A percentile compares a stretch with the other conserved stretches of the same genome.
Conservation (phyloP, 176 grass and related monocot species). For the Oryza brachyantha region DNA sequence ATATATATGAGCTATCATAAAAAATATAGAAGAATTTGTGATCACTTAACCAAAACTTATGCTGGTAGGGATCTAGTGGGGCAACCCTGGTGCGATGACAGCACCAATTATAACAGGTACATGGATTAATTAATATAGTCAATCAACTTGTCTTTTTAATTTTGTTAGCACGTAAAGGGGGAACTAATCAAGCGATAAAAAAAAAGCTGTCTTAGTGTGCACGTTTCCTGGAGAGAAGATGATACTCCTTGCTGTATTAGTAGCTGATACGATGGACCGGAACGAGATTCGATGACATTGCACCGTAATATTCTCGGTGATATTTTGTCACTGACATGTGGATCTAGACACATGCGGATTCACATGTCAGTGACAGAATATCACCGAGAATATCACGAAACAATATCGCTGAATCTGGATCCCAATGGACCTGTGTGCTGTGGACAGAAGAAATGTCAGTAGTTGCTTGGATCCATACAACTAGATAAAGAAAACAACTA, state of each 20-base stretch:
- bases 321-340: no score
- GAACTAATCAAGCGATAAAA: neutral
- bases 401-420: no score
- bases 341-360: no score
- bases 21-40: neutral
- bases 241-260: neutral
- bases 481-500: neutral
- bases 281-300: no score
- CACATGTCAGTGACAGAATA: no score
- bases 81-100: conserved; percentile 9
- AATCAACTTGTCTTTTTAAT: conserved; percentile 14
- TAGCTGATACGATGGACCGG: conserved; percentile 12
- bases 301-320: no score
- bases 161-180: neutral
- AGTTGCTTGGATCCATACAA: neutral
- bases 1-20: neutral
- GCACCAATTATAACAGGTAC: neutral
- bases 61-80: neutral
- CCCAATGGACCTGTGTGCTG: neutral
- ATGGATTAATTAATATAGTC: neutral
- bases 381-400: no score
- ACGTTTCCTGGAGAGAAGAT: conserved; percentile 5
- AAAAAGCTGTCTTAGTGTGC: neutral
- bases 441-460: no score
- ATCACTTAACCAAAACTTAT: neutral